Base-by-base conservation (phyloP, 306 rosid genomes). In the Lathyrus aphaca region DNA sequence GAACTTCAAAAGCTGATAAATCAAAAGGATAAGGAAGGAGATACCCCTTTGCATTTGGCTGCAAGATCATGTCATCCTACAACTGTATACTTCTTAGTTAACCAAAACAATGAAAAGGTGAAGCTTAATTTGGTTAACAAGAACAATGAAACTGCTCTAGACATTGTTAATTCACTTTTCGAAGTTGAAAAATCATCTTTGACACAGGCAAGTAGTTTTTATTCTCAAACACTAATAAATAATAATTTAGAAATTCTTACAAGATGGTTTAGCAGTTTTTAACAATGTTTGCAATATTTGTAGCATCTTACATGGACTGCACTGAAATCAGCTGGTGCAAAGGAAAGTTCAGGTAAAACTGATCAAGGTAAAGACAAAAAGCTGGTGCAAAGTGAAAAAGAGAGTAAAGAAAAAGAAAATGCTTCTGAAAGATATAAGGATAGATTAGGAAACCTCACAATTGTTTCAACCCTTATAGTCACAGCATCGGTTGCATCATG, bases 401-500 rank as follows among this genome's bases (percentile, higher is more conserved):
- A 46, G 0, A 46, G 9, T 6, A 46, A 44, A 13, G 17, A 44
- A 12, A 39, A 8, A 4, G 44, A 3, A 39, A 3, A 10, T 9
- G 11, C 4, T 1, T 13, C 17, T 1, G 49, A 6, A 66, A 12
- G 5, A 14, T 45, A 48, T 0, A 80, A 61, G 14, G 74, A 64
- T 37, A 69, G 37, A 40, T 44, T 65, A 6, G 68, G 74, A 21
- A 74, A 74, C 5, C 67, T 78, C 0, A n/a, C 67, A 4, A 7
- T 74, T 30, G 62, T 83, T 37, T 39, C 82, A 6, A 77, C 78
- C 0, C 73, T 83, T 3, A 45, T 83, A 18, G n/a, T 56, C 30
- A 77, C 78, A 0, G 78, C 63, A 0, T 64, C 87, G 5, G 59
- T 83, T 10, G 68, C 80, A 3, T 75, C 80, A 14, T 75, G 77